Evolutionary conservation across 2,329 filamentous ascomycete genomes (phyloP).

Genomic region (Talaromyces sp.): DNA sequence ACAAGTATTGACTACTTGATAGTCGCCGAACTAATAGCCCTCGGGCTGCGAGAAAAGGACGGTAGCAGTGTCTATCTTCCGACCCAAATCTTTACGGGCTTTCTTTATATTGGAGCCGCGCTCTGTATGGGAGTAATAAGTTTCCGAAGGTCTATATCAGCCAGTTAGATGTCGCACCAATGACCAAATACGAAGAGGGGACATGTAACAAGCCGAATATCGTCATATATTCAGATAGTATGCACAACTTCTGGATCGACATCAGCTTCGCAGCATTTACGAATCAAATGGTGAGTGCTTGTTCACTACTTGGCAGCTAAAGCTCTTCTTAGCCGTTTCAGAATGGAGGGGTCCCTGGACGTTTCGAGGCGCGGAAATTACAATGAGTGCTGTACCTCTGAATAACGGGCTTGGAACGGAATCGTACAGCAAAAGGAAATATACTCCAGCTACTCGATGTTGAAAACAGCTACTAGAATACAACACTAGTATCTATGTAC

Average conservation of each 20-base stretch:
- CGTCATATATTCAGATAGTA: neutral
- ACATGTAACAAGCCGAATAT: neutral
- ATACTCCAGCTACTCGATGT: neutral
- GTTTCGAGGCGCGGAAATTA: neutral
- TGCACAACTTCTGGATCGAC: neutral
- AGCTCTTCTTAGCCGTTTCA: neutral
- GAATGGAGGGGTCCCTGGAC: neutral
- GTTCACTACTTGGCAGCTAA: neutral
- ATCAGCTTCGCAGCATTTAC: neutral
- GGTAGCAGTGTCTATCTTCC: conserved; percentile 2
- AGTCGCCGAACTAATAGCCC: neutral
- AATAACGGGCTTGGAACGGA: neutral
- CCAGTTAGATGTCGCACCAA: conserved; percentile 20
- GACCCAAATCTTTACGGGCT: conserved; percentile 1
- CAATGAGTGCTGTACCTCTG: neutral
- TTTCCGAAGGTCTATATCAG: neutral
- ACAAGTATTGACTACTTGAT: neutral
- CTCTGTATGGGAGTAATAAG: conserved; percentile 4
- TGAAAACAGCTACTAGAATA: neutral
- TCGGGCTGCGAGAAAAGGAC: neutral
- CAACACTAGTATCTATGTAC: neutral
- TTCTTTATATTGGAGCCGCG: conserved; percentile 7
- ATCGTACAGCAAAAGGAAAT: neutral
- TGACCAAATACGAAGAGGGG: neutral
- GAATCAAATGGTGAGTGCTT: neutral